Base-by-base conservation (phyloP, 305 asterid species). In the Stenogyne calaminthoides region DNA sequence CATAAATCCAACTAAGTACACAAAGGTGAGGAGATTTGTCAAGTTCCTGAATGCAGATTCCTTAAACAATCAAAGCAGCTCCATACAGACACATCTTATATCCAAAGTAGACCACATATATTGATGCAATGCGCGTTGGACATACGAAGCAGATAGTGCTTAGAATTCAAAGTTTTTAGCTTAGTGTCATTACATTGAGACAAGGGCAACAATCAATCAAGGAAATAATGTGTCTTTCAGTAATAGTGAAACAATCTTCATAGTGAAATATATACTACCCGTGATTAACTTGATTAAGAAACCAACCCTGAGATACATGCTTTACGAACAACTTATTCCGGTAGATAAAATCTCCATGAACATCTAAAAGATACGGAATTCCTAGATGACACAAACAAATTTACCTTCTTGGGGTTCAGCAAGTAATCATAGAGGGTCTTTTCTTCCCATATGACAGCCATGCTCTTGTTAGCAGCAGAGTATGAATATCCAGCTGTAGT, bases 401-500 rank as follows among this genome's bases (percentile, higher is more conserved):
- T 51, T 78, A 91, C 97, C 97, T 91, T 88, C 88, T 88, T 87
- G 29, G 95, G 95, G 66, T 91, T 91, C 64, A 91, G 88, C 87
- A 91, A 74, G 85, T 91, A 88, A 55, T 91, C 95, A 49, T 91
- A 91, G 11, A 88, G 88, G 5, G 97, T 84, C 22, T 84, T 88
- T 75, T 91, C 95, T 80, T 76, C 93, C 97, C 97, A 91, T 9
- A 0, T 72, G 59, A 91, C 93, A 12, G 97, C 95, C 95, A 70
- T 91, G 77, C 64, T 82, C 85, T 91, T 91, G 91, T 91, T 88
- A 54, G 95, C 93, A 68, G 89, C 76, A 75, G 95, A 88, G 83
- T 88, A 91, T 3, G 97, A 91, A 72, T 88, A 91, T 27, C 95
- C 97, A 39, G 91, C 74, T 40, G 97, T 84, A 27, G 97, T 91